Conservation (phyloP, 208 protist species). For the Acanthamoeba culbertsoni region DNA sequence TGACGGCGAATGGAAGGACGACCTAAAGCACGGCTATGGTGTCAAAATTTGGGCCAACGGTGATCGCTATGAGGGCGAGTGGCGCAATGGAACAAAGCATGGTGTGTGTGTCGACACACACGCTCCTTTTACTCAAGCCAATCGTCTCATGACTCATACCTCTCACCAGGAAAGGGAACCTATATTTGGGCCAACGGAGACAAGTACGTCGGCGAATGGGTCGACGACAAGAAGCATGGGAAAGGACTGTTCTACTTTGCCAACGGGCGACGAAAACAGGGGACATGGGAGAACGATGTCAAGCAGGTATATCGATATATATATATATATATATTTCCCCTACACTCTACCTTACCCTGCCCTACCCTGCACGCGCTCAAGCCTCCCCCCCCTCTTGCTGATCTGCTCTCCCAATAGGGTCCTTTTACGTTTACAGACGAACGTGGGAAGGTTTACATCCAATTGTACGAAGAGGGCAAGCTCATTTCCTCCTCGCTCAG, state of each 20-base stretch:
- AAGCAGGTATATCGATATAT: slow-evolving; percentile 2
- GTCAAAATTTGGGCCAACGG: slow-evolving; percentile 28
- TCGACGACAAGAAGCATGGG: slow-evolving; percentile 44
- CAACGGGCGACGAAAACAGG: slow-evolving; percentile 32
- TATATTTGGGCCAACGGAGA: slow-evolving; percentile 31
- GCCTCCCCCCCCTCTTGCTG: neutral
- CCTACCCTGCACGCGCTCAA: too few relatives aligned
- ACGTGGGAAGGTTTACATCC: neutral
- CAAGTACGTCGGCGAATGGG: slow-evolving; percentile 27
- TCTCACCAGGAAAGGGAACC: neutral
- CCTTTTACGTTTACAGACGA: neutral
- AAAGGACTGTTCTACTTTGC: slow-evolving; percentile 13
- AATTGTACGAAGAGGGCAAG: slow-evolving; percentile 13
- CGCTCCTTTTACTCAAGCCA: too few relatives aligned
- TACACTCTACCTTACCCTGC: too few relatives aligned
- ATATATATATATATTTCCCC: too few relatives aligned
- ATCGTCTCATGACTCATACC: neutral
- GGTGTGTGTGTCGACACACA: neutral
- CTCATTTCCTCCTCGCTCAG: neutral
- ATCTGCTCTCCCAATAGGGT: neutral
- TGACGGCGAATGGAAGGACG: slow-evolving; percentile 42
- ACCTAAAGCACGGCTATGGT: slow-evolving; percentile 39
- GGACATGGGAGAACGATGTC: neutral
- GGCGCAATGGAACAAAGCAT: neutral
- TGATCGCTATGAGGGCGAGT: slow-evolving; percentile 34